phyloP scores from a whole-genome alignment of 1,284 basidiomycete genomes.

The Leccinum griseonigrum region DNA sequence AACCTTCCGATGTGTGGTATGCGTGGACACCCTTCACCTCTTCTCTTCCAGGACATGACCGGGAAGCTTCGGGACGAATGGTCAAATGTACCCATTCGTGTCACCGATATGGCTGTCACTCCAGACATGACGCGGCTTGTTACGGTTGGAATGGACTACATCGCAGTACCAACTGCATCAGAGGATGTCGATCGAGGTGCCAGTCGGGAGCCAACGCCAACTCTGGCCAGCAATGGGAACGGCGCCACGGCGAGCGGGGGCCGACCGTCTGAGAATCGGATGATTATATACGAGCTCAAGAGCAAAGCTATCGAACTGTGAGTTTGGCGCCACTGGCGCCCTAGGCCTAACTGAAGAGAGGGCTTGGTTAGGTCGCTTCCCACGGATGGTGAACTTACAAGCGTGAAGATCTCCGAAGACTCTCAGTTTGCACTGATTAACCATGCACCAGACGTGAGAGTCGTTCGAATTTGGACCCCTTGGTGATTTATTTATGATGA shows the following conservation, averaged over 20 bases:
- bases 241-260: conserved; percentile 35
- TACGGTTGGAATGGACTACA: conserved; percentile 71
- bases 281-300: conserved; percentile 75
- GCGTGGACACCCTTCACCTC: conserved; percentile 14
- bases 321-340: conserved; percentile 32
- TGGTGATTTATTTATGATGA: conserved; percentile 9
- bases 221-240: conserved; percentile 38
- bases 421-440: conserved; percentile 88
- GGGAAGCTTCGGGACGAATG: conserved; percentile 73
- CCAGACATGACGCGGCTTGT: conserved; percentile 84
- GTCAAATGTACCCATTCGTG: conserved; percentile 75
- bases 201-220: conserved; percentile 38
- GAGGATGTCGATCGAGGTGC: conserved; percentile 30
- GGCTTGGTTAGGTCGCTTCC: conserved; percentile 52
- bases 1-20: conserved; percentile 1
- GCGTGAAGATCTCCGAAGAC: conserved; percentile 85
- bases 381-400: conserved; percentile 79
- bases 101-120: conserved; percentile 85
- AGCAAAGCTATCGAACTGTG: conserved; percentile 64
- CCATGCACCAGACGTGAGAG: conserved; percentile 79
- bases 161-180: conserved; percentile 28
- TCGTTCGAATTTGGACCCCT: conserved; percentile 8
- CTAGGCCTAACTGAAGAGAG: conserved; percentile 14
- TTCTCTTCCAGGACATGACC: conserved; percentile 56
- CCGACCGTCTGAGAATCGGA: conserved; percentile 52